Evolutionary conservation across 345 rosid genomes (phyloP).

Genomic region (Aethionema arabicum): DNA sequence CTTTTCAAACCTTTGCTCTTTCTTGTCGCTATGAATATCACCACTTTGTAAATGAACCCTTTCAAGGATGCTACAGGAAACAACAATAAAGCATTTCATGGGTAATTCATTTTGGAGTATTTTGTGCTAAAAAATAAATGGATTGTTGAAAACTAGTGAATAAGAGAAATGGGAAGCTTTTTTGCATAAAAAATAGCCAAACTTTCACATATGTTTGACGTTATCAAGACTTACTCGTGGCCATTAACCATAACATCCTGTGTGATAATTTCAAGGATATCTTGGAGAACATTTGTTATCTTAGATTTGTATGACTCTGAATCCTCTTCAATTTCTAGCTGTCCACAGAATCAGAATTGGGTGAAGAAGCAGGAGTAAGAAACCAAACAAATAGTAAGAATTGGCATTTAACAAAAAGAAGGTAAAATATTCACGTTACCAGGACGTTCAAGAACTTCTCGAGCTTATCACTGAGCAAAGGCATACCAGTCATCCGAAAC

Average conservation of each 20-base stretch:
- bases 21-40: slow-evolving; percentile 36
- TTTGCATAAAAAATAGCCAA: slow-evolving; percentile 21
- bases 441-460: slow-evolving; percentile 68
- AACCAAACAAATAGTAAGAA: slow-evolving; percentile 13
- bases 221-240: slow-evolving; percentile 57
- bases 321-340: slow-evolving; percentile 50
- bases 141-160: slow-evolving; percentile 6
- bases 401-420: background rate
- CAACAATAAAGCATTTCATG: slow-evolving; percentile 26
- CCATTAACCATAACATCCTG: slow-evolving; percentile 77
- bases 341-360: slow-evolving; percentile 33
- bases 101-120: background rate
- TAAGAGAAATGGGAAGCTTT: slow-evolving; percentile 1
- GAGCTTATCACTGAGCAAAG: slow-evolving; percentile 66
- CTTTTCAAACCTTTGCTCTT: slow-evolving; percentile 77
- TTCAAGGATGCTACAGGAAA: slow-evolving; percentile 54
- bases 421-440: slow-evolving; percentile 45
- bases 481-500: slow-evolving; percentile 75
- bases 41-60: slow-evolving; percentile 35
- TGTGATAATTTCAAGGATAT: slow-evolving; percentile 80
- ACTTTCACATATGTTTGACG: slow-evolving; percentile 18
- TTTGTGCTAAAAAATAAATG: slow-evolving; percentile 1
- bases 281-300: slow-evolving; percentile 86
- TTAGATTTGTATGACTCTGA: slow-evolving; percentile 52
- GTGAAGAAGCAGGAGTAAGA: background rate